phyloP scores from a whole-genome alignment of 179 eudicot genomes.

The Spinacia oleracea region DNA sequence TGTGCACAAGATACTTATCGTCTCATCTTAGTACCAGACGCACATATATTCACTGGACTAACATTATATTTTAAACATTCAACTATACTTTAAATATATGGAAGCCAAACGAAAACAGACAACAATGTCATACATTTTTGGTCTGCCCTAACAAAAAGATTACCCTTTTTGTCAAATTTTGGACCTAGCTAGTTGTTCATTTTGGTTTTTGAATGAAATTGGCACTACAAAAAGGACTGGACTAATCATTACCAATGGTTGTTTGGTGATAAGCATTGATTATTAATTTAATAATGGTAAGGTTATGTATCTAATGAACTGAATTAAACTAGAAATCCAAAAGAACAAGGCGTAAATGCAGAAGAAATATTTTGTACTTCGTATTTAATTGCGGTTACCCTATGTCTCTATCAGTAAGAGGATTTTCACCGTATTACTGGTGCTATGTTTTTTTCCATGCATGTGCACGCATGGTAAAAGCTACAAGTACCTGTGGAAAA shows the following conservation, averaged over 20 bases:
- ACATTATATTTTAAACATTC: background rate
- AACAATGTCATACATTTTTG: constrained; percentile 7
- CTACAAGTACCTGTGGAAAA: too few relatives aligned
- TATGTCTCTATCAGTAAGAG: too few relatives aligned
- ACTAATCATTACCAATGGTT: constrained; percentile 1
- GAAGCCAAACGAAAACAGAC: constrained; percentile 23
- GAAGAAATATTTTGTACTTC: too few relatives aligned
- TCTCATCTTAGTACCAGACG: constrained; percentile 24
- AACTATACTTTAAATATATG: background rate
- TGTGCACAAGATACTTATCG: constrained; percentile 23
- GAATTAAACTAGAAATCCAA: too few relatives aligned
- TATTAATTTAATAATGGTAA: too few relatives aligned
- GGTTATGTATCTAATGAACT: too few relatives aligned
- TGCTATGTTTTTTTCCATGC: too few relatives aligned
- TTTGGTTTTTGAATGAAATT: background rate
- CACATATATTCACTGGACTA: constrained; percentile 7
- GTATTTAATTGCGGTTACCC: too few relatives aligned
- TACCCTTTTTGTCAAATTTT: constrained; percentile 12
- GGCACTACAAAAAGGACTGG: background rate
- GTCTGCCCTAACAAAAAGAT: background rate
- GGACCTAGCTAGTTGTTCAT: background rate
- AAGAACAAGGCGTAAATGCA: too few relatives aligned
- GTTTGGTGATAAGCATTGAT: background rate
- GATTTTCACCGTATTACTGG: too few relatives aligned
- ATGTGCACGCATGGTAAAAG: too few relatives aligned